Evolutionary conservation across 116 monocot species (phyloP).

Genomic region (Posidonia oceanica): DNA sequence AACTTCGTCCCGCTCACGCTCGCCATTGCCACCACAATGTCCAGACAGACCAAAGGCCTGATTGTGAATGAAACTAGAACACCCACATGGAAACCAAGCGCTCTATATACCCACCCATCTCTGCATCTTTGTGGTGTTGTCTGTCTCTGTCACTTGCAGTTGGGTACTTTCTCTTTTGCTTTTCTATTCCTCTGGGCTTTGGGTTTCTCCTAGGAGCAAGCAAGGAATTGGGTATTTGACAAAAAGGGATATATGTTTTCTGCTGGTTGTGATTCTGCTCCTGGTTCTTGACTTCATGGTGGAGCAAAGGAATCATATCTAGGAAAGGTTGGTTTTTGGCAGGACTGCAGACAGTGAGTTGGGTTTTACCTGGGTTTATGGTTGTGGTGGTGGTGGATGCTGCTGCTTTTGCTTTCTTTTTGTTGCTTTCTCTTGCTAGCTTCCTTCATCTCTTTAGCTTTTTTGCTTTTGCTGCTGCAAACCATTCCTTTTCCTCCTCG

Average conservation of each 20-base stretch:
- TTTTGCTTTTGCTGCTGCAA: background rate
- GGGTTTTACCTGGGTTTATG: background rate
- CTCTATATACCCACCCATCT: too few species aligned
- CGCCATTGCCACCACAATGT: conserved; percentile 13
- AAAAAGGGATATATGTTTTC: background rate
- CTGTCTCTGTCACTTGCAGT: too few species aligned
- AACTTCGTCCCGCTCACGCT: conserved; percentile 20
- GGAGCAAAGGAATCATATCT: conserved; percentile 5
- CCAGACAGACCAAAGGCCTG: background rate
- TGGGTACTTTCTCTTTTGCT: background rate
- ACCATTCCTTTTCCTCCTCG: background rate
- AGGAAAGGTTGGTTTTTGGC: background rate
- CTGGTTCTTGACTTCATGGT: conserved; percentile 1
- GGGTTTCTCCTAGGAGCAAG: background rate
- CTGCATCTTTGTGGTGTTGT: background rate
- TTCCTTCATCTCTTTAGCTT: background rate
- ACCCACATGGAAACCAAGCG: too few species aligned
- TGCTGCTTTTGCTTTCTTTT: background rate
- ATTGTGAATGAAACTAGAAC: too few species aligned
- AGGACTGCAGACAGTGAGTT: background rate
- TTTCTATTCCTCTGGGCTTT: background rate
- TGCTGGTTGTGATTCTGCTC: background rate
- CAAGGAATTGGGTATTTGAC: background rate
- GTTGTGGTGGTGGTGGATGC: background rate
- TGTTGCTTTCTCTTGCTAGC: background rate